Evolutionary conservation across 2,329 filamentous ascomycete species (phyloP).

Genomic region (Pseudocercospora crystallina): DNA sequence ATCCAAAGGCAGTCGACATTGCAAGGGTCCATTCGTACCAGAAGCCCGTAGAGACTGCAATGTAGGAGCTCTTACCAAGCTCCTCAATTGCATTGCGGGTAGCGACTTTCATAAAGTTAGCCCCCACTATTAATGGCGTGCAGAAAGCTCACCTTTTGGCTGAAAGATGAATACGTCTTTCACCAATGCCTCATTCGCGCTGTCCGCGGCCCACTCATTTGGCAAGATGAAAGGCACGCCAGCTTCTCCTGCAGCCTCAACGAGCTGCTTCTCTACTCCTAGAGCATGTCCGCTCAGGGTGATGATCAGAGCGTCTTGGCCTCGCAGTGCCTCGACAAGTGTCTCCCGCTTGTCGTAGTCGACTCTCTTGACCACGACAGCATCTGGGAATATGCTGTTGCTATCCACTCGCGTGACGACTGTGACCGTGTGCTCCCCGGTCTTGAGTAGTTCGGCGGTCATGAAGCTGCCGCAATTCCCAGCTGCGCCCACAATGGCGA

Average conservation of each 20-base stretch:
- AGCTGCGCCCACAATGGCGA: constrained; percentile 44
- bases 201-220: constrained; percentile 38
- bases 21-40: constrained; percentile 41
- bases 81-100: constrained; percentile 28
- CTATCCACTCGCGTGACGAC: constrained; percentile 51
- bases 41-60: constrained; percentile 32
- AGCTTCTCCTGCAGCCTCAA: constrained; percentile 39
- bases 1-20: constrained; percentile 35
- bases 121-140: neutral
- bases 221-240: constrained; percentile 42
- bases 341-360: constrained; percentile 49
- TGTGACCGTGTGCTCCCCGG: constrained; percentile 51
- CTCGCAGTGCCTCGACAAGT: constrained; percentile 37
- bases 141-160: constrained; percentile 6
- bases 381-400: constrained; percentile 42
- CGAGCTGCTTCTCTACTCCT: constrained; percentile 33
- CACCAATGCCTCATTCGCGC: constrained; percentile 24
- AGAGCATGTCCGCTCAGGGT: constrained; percentile 37
- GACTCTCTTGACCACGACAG: constrained; percentile 41
- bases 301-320: constrained; percentile 42
- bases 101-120: neutral
- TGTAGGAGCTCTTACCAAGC: constrained; percentile 28
- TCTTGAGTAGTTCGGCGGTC: constrained; percentile 41
- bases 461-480: constrained; percentile 42
- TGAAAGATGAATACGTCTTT: constrained; percentile 25